Base-by-base conservation (phyloP, 1,284 basidiomycete species). In the Boletus albobrunnescens region DNA sequence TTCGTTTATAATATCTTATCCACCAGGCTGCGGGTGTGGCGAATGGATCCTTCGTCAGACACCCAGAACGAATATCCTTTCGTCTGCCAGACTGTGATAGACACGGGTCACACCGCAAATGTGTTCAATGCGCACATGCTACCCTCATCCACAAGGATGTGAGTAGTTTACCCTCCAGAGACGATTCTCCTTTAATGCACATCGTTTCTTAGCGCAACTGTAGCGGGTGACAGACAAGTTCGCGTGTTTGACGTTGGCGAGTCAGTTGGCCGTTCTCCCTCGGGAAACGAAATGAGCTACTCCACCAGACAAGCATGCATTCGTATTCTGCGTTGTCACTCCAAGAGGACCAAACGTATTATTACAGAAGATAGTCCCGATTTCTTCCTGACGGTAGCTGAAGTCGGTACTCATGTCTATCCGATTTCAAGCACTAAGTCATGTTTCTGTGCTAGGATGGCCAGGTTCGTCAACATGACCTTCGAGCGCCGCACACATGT, bases 71-170 rank as follows among this genome's bases (percentile, higher is more conserved):
- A 66, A 56, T 86, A 71, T 66, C 87, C 81, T 43, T 90, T 78
- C 65, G 72, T 67, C 47, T 86, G 78, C 63, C 77, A 72, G 50
- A 72, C 72, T 32, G 78, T 79, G 50, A 83, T 93, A 49, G 62
- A 76, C 12, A 93, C 90, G 1, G 91, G 89, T 1, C 94, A 97
- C 68, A 75, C 72, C 23, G 81, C 78, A 14, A 96, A 96, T 63
- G 93, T 97, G 50, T 97, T 97, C 72, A 86, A 83, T 49, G 82
- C 82, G 2, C 83, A 90, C 45, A 88, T 90, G 76, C 73, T 95
- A 1, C 91, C 92, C 0, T 72, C 81, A 57, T 84, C 84, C 16
- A 74, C 78, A 31, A 72, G 80, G 51, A 81, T 84, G 82, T 84
- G 57, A 67, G 75, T 67, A 20, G 24, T 36, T 36, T 44, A 41